A percentile compares a stretch with the other conserved stretches of the same genome.
Conservation (phyloP, 2,329 filamentous ascomycete genomes). For the Sarocladium brachiariae region DNA sequence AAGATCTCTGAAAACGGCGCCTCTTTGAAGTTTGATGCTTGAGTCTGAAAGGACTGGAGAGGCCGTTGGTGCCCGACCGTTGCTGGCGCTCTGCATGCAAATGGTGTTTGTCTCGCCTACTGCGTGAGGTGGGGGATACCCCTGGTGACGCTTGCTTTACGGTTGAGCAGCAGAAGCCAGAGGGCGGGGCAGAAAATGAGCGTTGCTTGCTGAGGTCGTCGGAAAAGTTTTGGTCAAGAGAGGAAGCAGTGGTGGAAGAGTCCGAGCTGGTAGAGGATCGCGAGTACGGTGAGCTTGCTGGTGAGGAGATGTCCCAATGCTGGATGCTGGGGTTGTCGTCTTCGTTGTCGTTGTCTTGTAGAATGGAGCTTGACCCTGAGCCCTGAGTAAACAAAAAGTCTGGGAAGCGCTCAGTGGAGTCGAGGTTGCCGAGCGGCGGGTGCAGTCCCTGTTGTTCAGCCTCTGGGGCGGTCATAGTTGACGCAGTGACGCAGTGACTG, state of each 20-base stretch:
- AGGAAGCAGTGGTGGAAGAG: conserved; percentile 7
- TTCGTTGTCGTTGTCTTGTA: conserved; percentile 13
- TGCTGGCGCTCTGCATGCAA: conserved; percentile 43
- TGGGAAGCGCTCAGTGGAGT: conserved; percentile 29
- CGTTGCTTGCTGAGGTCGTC: conserved; percentile 14
- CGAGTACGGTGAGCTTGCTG: conserved; percentile 6
- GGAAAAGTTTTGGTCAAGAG: conserved; percentile 4
- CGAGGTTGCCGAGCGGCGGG: conserved; percentile 31
- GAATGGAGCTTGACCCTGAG: background rate
- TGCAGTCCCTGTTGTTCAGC: conserved; percentile 18
- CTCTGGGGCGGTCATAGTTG: conserved; percentile 11
- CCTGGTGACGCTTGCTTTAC: conserved; percentile 17
- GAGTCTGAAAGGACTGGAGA: conserved; percentile 14
- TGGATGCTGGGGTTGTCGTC: conserved; percentile 7
- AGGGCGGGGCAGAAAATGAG: conserved; percentile 17
- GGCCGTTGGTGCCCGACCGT: conserved; percentile 34
- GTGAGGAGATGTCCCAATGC: conserved; percentile 7
- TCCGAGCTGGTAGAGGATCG: conserved; percentile 11
- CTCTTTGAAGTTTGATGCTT: background rate
- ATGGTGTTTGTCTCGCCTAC: conserved; percentile 39
- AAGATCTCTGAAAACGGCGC: conserved; percentile 24
- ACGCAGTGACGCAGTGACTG: conserved; percentile 2
- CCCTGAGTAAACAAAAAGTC: conserved; percentile 35
- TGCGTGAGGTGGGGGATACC: conserved; percentile 26
- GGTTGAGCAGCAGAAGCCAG: conserved; percentile 13